Percentiles rank a stretch among this genome's conserved stretches.
These are phyloP conservation scores for Chlorella sp. DNA, from an alignment of 139 green algal species.

Conservation along the genomic window DNA sequence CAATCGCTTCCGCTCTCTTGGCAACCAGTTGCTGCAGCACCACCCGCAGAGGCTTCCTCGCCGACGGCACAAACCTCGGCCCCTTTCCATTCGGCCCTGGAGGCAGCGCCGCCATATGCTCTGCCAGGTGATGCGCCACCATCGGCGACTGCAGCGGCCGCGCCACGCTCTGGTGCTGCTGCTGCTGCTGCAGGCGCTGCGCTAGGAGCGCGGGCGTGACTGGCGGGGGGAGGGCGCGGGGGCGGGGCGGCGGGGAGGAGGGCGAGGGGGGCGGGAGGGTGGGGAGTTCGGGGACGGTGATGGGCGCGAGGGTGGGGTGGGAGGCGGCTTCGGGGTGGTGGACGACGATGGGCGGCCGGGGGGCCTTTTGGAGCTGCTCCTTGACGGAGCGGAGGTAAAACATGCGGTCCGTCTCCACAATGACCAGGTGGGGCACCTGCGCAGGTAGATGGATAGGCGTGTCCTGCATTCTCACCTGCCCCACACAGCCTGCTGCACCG, in stretches of 20 bases:
- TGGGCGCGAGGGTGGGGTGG: neutral
- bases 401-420: slow-evolving; percentile 40
- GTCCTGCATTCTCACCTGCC: neutral
- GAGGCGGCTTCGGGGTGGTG: slow-evolving; percentile 6
- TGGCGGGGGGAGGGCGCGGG: neutral
- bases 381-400: slow-evolving; percentile 16
- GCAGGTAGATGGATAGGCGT: neutral
- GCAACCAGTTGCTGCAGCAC: no score
- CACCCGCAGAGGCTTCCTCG: no score
- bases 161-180: neutral
- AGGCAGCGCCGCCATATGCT: slow-evolving; percentile 3
- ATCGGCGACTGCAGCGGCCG: neutral
- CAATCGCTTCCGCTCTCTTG: neutral
- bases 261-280: neutral
- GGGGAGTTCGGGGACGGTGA: neutral
- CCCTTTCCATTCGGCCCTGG: no score
- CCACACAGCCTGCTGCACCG: neutral
- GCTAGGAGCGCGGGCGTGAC: neutral
- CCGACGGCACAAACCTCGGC: no score
- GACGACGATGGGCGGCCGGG: slow-evolving; percentile 12
- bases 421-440: slow-evolving; percentile 35
- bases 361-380: slow-evolving; percentile 23
- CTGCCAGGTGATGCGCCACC: neutral
- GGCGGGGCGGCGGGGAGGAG: neutral
- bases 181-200: slow-evolving; percentile 7